Conservation (phyloP, 768 basidiomycete species). For the Rhizopogon vinicolor region DNA sequence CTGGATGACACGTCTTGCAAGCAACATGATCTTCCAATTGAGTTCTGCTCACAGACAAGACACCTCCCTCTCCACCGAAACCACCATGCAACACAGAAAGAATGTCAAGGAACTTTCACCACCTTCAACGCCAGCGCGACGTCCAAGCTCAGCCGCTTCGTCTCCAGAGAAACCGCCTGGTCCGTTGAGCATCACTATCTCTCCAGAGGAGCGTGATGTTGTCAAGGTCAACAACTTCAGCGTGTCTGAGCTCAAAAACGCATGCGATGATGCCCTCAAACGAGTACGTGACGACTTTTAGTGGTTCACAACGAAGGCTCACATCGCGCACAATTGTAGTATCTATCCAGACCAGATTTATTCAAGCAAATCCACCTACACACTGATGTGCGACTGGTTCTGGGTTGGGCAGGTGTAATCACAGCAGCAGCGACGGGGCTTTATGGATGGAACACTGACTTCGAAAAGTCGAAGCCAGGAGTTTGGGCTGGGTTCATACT, state of each 20-base stretch:
- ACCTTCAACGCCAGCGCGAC: constrained; percentile 15
- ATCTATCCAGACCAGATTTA: constrained; percentile 70
- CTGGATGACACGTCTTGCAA: not conserved
- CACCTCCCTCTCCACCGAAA: constrained; percentile 14
- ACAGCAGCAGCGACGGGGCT: constrained; percentile 77
- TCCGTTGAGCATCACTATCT: constrained; percentile 44
- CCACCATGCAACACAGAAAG: constrained; percentile 18
- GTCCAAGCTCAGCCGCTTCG: constrained; percentile 15
- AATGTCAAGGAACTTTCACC: constrained; percentile 7
- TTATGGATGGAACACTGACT: constrained; percentile 86
- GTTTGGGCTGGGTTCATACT: constrained; percentile 75
- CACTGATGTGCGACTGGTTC: constrained; percentile 79
- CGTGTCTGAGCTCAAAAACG: constrained; percentile 58
- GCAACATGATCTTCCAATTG: not conserved
- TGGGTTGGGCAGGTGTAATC: constrained; percentile 86
- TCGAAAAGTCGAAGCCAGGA: constrained; percentile 80
- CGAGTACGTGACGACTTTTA: constrained; percentile 48
- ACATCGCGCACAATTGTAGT: constrained; percentile 40
- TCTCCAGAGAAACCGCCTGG: constrained; percentile 42
- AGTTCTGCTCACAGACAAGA: constrained; percentile 12
- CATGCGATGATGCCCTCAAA: constrained; percentile 86
- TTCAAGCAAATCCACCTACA: constrained; percentile 87
- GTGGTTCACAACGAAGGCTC: not conserved
- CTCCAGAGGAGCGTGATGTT: constrained; percentile 43
- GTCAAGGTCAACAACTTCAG: constrained; percentile 61